A percentile compares a stretch with the other conserved stretches of the same genome.
Conservation (phyloP, 352 stramenopile genomes). For the Phytophthora ohioensis region DNA sequence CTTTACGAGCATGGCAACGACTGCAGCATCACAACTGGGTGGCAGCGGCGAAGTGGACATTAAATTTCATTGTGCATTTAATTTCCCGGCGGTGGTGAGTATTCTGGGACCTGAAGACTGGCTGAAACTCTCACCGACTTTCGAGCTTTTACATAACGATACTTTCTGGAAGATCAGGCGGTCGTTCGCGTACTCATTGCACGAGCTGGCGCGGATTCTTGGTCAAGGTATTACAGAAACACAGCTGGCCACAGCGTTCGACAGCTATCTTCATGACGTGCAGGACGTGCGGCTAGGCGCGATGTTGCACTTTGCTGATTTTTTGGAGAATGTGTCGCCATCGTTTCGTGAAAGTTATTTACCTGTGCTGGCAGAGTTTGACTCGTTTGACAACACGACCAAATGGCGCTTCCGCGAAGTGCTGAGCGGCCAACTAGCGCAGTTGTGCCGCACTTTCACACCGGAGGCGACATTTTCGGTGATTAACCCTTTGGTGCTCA, state of each 20-base stretch:
- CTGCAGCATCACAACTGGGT: slow-evolving; percentile 61
- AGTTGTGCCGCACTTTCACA: slow-evolving; percentile 79
- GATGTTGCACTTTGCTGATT: slow-evolving; percentile 89
- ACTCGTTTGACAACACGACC: slow-evolving; percentile 71
- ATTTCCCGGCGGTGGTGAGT: slow-evolving; percentile 90
- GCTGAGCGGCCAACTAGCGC: slow-evolving; percentile 75
- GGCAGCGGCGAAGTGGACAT: slow-evolving; percentile 88
- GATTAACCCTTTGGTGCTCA: slow-evolving; percentile 78
- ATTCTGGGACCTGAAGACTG: slow-evolving; percentile 79
- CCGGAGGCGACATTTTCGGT: slow-evolving; percentile 76
- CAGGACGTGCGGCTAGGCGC: slow-evolving; percentile 84
- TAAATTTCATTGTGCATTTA: slow-evolving; percentile 93
- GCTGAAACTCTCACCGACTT: slow-evolving; percentile 81
- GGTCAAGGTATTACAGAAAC: slow-evolving; percentile 81
- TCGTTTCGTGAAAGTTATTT: slow-evolving; percentile 84
- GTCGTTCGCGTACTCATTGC: slow-evolving; percentile 93
- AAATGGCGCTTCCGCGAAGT: slow-evolving; percentile 89
- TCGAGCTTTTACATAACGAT: slow-evolving; percentile 82
- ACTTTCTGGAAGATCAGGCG: slow-evolving; percentile 91
- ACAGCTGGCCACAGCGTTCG: slow-evolving; percentile 84
- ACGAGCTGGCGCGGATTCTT: slow-evolving; percentile 88
- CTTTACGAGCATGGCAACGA: slow-evolving; percentile 88
- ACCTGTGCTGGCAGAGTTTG: slow-evolving; percentile 73
- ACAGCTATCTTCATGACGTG: slow-evolving; percentile 86
- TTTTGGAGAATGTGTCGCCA: slow-evolving; percentile 77